A percentile compares a stretch with the other conserved stretches of the same genome.
phyloP scores from a whole-genome alignment of 768 basidiomycete genomes.

The Russula abietina region DNA sequence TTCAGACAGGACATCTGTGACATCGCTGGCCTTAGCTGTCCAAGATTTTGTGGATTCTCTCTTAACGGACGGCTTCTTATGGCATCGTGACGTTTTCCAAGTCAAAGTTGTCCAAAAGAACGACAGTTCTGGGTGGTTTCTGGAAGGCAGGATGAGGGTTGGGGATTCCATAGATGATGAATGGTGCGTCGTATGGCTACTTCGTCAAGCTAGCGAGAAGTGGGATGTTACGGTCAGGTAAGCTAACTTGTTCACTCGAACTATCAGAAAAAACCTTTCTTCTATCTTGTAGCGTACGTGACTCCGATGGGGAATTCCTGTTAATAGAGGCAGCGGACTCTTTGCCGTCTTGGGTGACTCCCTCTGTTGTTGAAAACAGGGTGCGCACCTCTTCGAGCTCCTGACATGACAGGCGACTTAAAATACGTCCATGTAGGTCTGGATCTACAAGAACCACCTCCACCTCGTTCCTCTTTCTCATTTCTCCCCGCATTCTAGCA shows the following conservation, averaged over 20 bases:
- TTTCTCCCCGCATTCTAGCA: constrained; percentile 59
- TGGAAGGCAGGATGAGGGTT: constrained; percentile 84
- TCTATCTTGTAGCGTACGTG: constrained; percentile 49
- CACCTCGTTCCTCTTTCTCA: constrained; percentile 83
- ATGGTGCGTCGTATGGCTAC: constrained; percentile 90
- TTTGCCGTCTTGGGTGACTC: constrained; percentile 86
- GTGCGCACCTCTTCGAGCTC: constrained; percentile 46
- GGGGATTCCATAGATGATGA: constrained; percentile 98
- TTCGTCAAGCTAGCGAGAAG: constrained; percentile 65
- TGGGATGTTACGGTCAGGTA: constrained; percentile 83
- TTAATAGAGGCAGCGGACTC: constrained; percentile 93
- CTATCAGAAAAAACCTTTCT: neutral
- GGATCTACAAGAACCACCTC: constrained; percentile 77
- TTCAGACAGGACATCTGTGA: constrained; percentile 54
- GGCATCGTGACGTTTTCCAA: constrained; percentile 83
- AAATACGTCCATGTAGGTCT: constrained; percentile 55
- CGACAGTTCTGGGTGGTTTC: constrained; percentile 45
- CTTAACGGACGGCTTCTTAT: constrained; percentile 54
- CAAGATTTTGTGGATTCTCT: constrained; percentile 46
- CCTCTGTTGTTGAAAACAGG: constrained; percentile 87
- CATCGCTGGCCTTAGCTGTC: constrained; percentile 66
- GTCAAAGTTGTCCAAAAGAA: constrained; percentile 54
- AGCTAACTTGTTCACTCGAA: constrained; percentile 23
- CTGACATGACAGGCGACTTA: neutral
- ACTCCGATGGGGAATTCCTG: constrained; percentile 93